Percentiles rank a stretch among this genome's conserved stretches.
Evolutionary conservation across 345 rosid genomes (phyloP).

Genomic region (Reutealis trisperma): DNA sequence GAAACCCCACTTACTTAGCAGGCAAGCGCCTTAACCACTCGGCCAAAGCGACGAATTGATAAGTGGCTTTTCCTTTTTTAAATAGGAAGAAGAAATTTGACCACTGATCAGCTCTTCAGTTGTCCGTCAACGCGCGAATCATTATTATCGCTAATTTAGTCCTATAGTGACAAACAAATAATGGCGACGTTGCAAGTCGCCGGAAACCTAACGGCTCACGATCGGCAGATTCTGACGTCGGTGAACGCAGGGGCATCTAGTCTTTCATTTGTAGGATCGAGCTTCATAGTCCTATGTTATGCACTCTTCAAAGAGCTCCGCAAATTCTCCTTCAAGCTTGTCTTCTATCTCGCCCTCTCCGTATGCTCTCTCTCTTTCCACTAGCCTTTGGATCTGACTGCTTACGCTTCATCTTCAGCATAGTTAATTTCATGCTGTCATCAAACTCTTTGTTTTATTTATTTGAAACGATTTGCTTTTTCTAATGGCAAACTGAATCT

Average conservation of each 20-base stretch:
- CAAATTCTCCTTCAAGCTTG: conserved; percentile 98
- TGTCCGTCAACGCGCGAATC: neutral
- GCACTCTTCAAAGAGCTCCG: conserved; percentile 88
- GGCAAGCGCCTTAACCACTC: conserved; percentile 85
- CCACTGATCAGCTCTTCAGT: too few species aligned
- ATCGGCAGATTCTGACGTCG: conserved; percentile 58
- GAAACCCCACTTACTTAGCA: conserved; percentile 42
- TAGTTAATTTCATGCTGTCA: neutral
- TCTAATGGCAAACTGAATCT: neutral
- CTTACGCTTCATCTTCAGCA: neutral
- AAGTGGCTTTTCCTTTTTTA: too few species aligned
- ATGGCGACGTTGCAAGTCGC: conserved; percentile 36
- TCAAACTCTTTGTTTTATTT: neutral
- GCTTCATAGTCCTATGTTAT: conserved; percentile 90
- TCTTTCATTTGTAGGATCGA: conserved; percentile 80
- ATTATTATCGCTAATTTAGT: neutral
- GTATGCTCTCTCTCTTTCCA: conserved; percentile 38
- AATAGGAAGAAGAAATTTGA: too few species aligned
- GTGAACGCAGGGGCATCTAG: conserved; percentile 74
- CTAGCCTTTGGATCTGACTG: neutral
- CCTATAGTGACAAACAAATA: neutral
- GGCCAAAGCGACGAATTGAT: conserved; percentile 57
- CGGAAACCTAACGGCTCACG: conserved; percentile 50
- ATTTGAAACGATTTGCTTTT: neutral
- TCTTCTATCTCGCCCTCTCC: conserved; percentile 90